Percentiles rank a stretch among this genome's conserved stretches.
These are phyloP conservation scores for Mediolabrus comicus DNA, from an alignment of 108 stramenopile genomes.

Conservation along the genomic window DNA sequence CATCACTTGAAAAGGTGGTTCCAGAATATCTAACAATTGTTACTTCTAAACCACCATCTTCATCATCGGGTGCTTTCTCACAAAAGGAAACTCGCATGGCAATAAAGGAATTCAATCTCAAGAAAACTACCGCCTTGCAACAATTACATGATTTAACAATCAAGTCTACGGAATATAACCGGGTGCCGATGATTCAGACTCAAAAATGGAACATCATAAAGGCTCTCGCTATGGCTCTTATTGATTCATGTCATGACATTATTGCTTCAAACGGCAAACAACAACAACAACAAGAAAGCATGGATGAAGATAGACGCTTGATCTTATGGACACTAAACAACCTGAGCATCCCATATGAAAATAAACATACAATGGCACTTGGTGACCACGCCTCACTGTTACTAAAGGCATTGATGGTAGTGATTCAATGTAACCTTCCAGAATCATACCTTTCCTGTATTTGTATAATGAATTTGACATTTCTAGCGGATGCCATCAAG, in stretches of 20 bases:
- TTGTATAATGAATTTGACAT: constrained; percentile 90
- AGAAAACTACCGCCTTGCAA: constrained; percentile 17
- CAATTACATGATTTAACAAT: constrained; percentile 36
- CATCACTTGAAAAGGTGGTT: constrained; percentile 8
- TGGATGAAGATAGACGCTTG: constrained; percentile 40
- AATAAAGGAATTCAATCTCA: neutral
- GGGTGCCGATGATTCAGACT: constrained; percentile 29
- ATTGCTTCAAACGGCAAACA: neutral
- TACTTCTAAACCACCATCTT: neutral
- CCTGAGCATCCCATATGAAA: constrained; percentile 89
- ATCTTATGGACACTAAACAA: constrained; percentile 75
- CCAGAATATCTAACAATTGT: constrained; percentile 24
- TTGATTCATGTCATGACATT: neutral
- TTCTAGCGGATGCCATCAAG: constrained; percentile 86
- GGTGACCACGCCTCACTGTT: constrained; percentile 79
- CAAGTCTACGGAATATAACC: constrained; percentile 32
- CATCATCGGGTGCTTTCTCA: neutral
- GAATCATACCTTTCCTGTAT: constrained; percentile 93
- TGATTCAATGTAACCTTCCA: constrained; percentile 88
- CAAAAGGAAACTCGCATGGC: neutral
- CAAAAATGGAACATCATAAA: constrained; percentile 24
- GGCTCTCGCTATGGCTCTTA: constrained; percentile 22
- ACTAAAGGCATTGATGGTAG: constrained; percentile 85
- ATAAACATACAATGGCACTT: constrained; percentile 88
- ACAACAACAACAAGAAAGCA: neutral